Base-by-base conservation (phyloP, 306 rosid genomes). In the Carpinus fangiana region DNA sequence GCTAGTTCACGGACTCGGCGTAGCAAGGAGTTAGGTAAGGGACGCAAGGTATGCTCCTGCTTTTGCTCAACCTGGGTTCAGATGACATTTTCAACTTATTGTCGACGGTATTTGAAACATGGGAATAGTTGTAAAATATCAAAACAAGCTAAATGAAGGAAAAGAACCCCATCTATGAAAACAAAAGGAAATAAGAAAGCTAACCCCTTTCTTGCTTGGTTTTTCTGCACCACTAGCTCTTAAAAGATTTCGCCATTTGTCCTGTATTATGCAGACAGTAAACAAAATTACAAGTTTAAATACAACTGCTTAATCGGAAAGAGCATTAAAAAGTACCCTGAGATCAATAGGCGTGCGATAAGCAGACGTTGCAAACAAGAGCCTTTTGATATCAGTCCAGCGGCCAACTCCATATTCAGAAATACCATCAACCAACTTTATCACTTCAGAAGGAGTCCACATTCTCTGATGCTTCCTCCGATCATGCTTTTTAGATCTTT, bases 331-430 rank as follows among this genome's bases (percentile, higher is more conserved):
- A 80, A 61, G 70, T 89, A 96, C 98, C 96, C 98, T 87, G 76
- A 96, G 91, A 88, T 96, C 99, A 73, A 91, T 90, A 34, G 99
- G 99, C 1, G 99, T 96, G 60, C 99, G 96, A 81, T 96, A 85
- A 76, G 87, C 81, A 69, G 92, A 85, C 38, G 90, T 67, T 23
- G 97, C 74, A 85, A 96, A 93, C 59, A 88, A 84, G 75, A 81
- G 64, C 83, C 88, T 88, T 89, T 96, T 88, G 67, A 96, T 93
- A 55, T 87, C 89, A 59, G 99, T 96, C 99, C 99, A 93, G 56
- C 90, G 91, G 69, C 97, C 99, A 73, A 93, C 94, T 86, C 99
- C 99, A 80, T 88, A 84, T 83, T 91, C 94, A 75, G 98, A 85
- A 80, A 96, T 87, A 76, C 99, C 99, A 82, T 96, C 99, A 62